Evolutionary conservation across 2,329 filamentous ascomycete species (phyloP).

Genomic region (Colletotrichum lupini): DNA sequence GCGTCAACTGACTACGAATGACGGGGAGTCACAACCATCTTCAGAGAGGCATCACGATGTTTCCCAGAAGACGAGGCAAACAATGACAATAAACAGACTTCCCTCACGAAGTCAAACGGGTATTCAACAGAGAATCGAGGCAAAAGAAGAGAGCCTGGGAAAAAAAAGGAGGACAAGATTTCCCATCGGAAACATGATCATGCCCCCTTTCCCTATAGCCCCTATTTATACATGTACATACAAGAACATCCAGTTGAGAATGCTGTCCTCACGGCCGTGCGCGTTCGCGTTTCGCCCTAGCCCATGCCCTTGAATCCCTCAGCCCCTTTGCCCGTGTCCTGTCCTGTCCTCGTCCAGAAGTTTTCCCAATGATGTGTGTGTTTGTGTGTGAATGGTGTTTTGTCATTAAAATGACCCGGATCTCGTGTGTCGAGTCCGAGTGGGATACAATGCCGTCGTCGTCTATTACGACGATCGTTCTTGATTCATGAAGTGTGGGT

Average conservation of each 20-base stretch:
- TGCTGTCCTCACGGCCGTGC: conserved; percentile 35
- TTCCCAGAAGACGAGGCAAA: too few species aligned
- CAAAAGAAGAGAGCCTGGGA: neutral
- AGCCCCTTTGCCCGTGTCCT: conserved; percentile 13
- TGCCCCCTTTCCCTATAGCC: neutral
- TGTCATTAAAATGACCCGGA: conserved; percentile 6
- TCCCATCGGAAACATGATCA: neutral
- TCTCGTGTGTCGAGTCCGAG: neutral
- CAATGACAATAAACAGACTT: neutral
- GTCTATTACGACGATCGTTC: neutral
- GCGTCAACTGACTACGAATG: too few species aligned
- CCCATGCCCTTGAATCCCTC: conserved; percentile 34
- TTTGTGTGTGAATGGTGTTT: neutral
- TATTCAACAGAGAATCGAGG: conserved; percentile 2
- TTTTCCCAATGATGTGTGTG: neutral
- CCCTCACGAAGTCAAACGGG: neutral
- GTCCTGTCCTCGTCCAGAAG: conserved; percentile 16
- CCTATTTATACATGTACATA: conserved; percentile 24
- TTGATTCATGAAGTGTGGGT: neutral
- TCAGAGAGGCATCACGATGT: too few species aligned
- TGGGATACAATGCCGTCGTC: neutral
- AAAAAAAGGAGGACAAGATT: neutral
- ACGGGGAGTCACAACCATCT: too few species aligned
- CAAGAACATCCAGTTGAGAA: conserved; percentile 24
- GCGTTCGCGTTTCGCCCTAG: conserved; percentile 9